Evolutionary conservation across 2,329 filamentous ascomycete genomes (phyloP).

Genomic region (Alternaria consortialis): DNA sequence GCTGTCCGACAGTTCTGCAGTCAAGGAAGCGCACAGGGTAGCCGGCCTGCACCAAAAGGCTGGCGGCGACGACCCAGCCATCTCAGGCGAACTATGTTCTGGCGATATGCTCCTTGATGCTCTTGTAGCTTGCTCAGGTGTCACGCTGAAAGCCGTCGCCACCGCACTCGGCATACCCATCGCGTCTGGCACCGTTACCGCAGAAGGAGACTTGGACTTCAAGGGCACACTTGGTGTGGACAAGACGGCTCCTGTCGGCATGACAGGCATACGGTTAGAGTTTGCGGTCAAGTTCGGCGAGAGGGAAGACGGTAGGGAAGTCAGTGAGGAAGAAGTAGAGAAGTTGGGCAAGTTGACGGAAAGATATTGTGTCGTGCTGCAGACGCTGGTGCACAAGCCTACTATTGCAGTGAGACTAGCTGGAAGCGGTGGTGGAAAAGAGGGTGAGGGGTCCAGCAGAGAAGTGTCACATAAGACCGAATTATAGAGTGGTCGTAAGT

Average conservation of each 20-base stretch:
- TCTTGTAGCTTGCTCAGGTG: constrained; percentile 60
- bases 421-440: constrained; percentile 32
- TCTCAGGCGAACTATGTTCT: constrained; percentile 60
- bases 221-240: constrained; percentile 61
- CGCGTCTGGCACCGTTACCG: constrained; percentile 53
- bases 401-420: constrained; percentile 37
- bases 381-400: constrained; percentile 46
- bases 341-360: constrained; percentile 60
- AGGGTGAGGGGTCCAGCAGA: constrained; percentile 9
- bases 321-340: constrained; percentile 55
- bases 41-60: constrained; percentile 60
- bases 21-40: constrained; percentile 53
- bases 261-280: constrained; percentile 56
- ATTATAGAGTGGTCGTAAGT: not conserved
- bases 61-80: constrained; percentile 54
- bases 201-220: constrained; percentile 61
- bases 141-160: constrained; percentile 61
- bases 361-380: constrained; percentile 58
- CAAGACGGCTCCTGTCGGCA: constrained; percentile 56
- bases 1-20: constrained; percentile 53
- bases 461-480: constrained; percentile 11
- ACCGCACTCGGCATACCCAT: constrained; percentile 58
- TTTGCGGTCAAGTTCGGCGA: constrained; percentile 55
- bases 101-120: constrained; percentile 62
- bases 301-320: constrained; percentile 43